Evolutionary conservation across 1,284 basidiomycete species (phyloP).

Genomic region (Microbotryomycetes sp.): DNA sequence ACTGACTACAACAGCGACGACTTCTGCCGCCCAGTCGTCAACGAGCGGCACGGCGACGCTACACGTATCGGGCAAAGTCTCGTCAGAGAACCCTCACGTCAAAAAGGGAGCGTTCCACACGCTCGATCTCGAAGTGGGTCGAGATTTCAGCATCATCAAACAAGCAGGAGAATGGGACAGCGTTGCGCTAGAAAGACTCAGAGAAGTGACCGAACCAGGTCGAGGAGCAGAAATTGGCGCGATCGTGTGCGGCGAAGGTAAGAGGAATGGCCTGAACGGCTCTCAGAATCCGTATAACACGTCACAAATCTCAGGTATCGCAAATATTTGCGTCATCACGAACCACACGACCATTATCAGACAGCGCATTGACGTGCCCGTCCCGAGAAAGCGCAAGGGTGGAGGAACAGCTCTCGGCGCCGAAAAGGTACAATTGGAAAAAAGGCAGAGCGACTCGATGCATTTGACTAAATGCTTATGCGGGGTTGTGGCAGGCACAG

Average conservation of each 20-base stretch:
- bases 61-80: conserved; percentile 81
- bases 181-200: conserved; percentile 69
- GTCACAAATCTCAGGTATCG: conserved; percentile 67
- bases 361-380: conserved; percentile 80
- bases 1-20: neutral
- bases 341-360: conserved; percentile 94
- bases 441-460: no score
- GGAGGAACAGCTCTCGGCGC: conserved; percentile 57
- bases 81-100: conserved; percentile 84
- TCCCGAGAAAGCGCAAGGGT: conserved; percentile 83
- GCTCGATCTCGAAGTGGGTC: conserved; percentile 82
- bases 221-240: conserved; percentile 93
- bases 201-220: conserved; percentile 84
- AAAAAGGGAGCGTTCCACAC: conserved; percentile 94
- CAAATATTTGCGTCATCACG: conserved; percentile 87
- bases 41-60: conserved; percentile 46
- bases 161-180: conserved; percentile 73
- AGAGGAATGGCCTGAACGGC: conserved; percentile 8
- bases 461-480: no score
- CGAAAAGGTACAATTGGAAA: conserved; percentile 74
- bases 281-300: neutral
- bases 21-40: conserved; percentile 11
- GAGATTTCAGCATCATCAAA: conserved; percentile 90
- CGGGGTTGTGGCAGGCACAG: conserved; percentile 14
- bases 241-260: conserved; percentile 86